Evolutionary conservation across 768 basidiomycete species (phyloP), one percentile per base, ranked within the genome.

Genomic region (Boletales sp.): DNA sequence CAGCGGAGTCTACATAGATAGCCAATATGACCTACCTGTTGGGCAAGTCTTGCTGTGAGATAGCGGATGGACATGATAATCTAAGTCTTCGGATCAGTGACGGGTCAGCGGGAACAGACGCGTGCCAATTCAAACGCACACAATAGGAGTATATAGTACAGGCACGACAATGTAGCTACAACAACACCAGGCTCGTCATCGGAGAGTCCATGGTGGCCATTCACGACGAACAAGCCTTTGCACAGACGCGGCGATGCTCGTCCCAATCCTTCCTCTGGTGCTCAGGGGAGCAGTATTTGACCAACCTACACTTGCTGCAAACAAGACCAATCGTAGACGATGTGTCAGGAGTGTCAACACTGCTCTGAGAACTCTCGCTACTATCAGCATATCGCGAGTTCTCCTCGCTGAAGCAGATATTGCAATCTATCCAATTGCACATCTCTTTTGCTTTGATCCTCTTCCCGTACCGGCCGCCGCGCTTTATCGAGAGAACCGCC

Each of bases 361-460:
- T 74, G 48, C 70, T 72, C 46, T 75, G 74, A 34, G 75, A 78
- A 37, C 72, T 71, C 53, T 75, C 75, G 39, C 66, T 73, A 52
- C 72, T 72, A 39, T 68, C 71, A 3, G 62, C 60, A 35, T 64
- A 60, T 40, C 58, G 57, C 36, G 44, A 64, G 13, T 25, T 45
- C 31, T 77, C 76, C 42, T 79, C 80, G 46, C 71, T 69, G 59
- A 88, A 88, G 51, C 73, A 74, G 32, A 81, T 72, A 53, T 79
- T 72, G 60, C 87, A 89, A 57, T 87, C 86, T 47, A 87, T 83
- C 87, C 87, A 89, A 58, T 89, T 89, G 67, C 87, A 89, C 84
- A 89, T 87, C 64, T 84, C 80, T 54, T 72, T 74, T 31, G 73
- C 61, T 56, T 75, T 79, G 11, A 83, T 67, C 44, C 74, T 74